These are phyloP conservation scores for Saccharomycopsis sp. DNA, from an alignment of 805 yeast species.

Conservation along the genomic window DNA sequence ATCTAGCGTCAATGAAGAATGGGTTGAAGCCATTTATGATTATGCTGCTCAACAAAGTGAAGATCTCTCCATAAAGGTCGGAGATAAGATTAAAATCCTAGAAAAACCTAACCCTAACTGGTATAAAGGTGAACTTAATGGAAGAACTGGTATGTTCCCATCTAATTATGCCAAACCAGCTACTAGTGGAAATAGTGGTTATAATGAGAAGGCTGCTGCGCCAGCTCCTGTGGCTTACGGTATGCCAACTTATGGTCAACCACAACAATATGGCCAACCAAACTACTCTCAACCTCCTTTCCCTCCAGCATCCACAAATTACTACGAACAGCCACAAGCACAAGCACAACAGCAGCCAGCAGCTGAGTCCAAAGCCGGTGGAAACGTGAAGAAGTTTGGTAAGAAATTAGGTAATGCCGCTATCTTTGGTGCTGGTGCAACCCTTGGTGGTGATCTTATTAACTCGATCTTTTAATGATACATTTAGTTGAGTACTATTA, in stretches of 20 bases:
- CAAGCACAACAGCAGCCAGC: constrained; percentile 30
- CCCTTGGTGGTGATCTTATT: constrained; percentile 78
- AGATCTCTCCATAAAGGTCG: constrained; percentile 59
- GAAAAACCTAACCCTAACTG: constrained; percentile 80
- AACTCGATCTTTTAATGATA: constrained; percentile 54
- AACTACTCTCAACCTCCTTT: constrained; percentile 31
- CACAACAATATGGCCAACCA: constrained; percentile 17
- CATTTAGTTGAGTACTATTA: constrained; percentile 9
- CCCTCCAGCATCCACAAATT: constrained; percentile 46
- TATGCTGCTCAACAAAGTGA: constrained; percentile 69
- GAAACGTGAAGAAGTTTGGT: constrained; percentile 55
- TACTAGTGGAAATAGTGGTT: neutral
- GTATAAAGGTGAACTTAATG: constrained; percentile 75
- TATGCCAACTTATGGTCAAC: constrained; percentile 6
- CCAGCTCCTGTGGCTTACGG: constrained; percentile 20
- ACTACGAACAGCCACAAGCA: constrained; percentile 36
- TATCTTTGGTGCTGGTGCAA: constrained; percentile 94
- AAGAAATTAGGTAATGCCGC: constrained; percentile 87
- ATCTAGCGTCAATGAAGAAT: constrained; percentile 32
- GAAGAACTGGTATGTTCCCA: constrained; percentile 78
- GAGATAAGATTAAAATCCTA: constrained; percentile 61
- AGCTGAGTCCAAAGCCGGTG: constrained; percentile 28
- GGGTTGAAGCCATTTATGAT: constrained; percentile 66
- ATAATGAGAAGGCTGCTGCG: constrained; percentile 2
- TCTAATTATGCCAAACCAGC: constrained; percentile 62